Evolutionary conservation across 73 alveolate genomes (phyloP).

Genomic region (Blepharisma japonicum): DNA sequence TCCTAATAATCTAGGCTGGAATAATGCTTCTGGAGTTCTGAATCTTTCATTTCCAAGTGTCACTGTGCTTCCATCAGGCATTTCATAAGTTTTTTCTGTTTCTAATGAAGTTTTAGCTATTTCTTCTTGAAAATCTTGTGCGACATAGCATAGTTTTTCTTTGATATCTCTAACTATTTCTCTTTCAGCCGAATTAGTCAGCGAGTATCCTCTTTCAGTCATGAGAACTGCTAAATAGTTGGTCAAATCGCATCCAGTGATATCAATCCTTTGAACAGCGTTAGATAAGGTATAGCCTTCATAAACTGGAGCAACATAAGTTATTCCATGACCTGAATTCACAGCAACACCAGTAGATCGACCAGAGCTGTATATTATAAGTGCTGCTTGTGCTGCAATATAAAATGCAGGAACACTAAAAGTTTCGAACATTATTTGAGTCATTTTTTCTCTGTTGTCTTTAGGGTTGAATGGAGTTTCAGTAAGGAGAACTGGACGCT

Average conservation of each 20-base stretch:
- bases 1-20: neutral
- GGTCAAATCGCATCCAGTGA: slow-evolving; percentile 90
- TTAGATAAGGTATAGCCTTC: slow-evolving; percentile 96
- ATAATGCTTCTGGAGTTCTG: neutral
- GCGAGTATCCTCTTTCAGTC: slow-evolving; percentile 31
- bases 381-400: slow-evolving; percentile 46
- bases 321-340: slow-evolving; percentile 90
- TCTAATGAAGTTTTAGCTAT: slow-evolving; percentile 42
- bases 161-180: slow-evolving; percentile 44
- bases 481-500: slow-evolving; percentile 57
- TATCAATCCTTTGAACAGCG: slow-evolving; percentile 76
- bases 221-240: slow-evolving; percentile 52
- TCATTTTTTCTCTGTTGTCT: slow-evolving; percentile 53
- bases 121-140: slow-evolving; percentile 75
- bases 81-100: slow-evolving; percentile 53
- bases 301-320: slow-evolving; percentile 93
- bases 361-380: slow-evolving; percentile 90
- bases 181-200: slow-evolving; percentile 25
- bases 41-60: slow-evolving; percentile 30
- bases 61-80: slow-evolving; percentile 83
- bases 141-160: slow-evolving; percentile 63
- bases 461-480: slow-evolving; percentile 62
- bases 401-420: slow-evolving; percentile 57
- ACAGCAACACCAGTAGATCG: slow-evolving; percentile 95
- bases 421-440: slow-evolving; percentile 72